Percentiles rank a stretch among this genome's conserved stretches.
Conservation (phyloP, 345 rosid species). For the Noccaea caerulescens region DNA sequence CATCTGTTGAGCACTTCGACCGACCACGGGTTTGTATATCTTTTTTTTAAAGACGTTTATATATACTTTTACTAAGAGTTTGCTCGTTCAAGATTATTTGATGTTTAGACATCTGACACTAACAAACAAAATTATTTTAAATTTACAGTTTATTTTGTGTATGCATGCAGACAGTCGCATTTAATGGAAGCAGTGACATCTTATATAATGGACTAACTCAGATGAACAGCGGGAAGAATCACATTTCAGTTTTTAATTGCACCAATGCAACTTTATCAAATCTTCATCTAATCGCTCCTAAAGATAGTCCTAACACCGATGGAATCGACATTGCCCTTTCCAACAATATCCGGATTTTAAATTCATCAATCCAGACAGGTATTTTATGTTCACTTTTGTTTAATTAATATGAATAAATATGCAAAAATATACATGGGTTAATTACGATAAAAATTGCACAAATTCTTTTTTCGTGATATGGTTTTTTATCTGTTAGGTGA, state of each 20-base stretch:
- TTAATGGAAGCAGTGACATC: neutral
- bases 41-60: too few species aligned
- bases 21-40: too few species aligned
- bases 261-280: slow-evolving; percentile 24
- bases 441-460: too few species aligned
- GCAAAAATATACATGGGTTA: too few species aligned
- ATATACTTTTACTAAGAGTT: too few species aligned
- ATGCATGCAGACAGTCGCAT: slow-evolving; percentile 9
- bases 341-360: neutral
- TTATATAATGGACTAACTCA: slow-evolving; percentile 22
- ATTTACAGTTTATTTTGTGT: neutral
- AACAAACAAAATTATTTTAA: too few species aligned
- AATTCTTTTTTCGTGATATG: neutral
- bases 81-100: too few species aligned
- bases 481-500: slow-evolving; percentile 23
- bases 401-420: too few species aligned
- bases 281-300: slow-evolving; percentile 20
- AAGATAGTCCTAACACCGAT: slow-evolving; percentile 40
- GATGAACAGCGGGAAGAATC: slow-evolving; percentile 37
- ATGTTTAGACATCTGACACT: too few species aligned
- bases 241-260: slow-evolving; percentile 24
- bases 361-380: slow-evolving; percentile 31
- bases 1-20: neutral
- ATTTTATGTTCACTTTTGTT: neutral
- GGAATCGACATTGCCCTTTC: slow-evolving; percentile 27